These are phyloP conservation scores for Purpureocillium takamizusanense DNA, from an alignment of 2,329 filamentous ascomycete species.

Conservation along the genomic window DNA sequence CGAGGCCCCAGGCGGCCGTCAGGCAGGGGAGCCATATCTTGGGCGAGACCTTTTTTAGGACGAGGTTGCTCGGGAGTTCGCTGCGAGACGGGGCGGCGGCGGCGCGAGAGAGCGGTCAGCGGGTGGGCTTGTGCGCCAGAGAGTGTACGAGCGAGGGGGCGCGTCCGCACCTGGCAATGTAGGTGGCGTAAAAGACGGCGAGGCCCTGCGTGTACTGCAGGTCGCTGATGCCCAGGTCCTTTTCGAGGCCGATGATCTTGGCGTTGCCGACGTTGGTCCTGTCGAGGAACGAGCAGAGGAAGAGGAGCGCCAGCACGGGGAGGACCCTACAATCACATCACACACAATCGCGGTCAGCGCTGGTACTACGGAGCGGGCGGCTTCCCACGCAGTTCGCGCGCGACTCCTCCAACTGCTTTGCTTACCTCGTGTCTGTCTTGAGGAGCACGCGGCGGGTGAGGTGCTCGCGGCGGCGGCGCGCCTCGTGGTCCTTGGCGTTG, in stretches of 20 bases:
- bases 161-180: constrained; percentile 42
- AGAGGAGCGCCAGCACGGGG: constrained; percentile 53
- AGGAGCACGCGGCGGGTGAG: constrained; percentile 16
- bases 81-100: constrained; percentile 22
- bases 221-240: constrained; percentile 47
- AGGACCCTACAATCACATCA: constrained; percentile 50
- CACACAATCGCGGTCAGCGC: no score
- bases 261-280: constrained; percentile 68
- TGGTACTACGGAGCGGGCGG: no score
- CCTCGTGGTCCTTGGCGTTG: constrained; percentile 4
- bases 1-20: constrained; percentile 46
- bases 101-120: not conserved
- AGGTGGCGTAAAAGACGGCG: constrained; percentile 56
- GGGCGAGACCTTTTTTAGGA: constrained; percentile 52
- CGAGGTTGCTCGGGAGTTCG: constrained; percentile 55
- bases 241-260: constrained; percentile 53
- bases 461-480: constrained; percentile 3
- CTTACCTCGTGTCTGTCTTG: constrained; percentile 20
- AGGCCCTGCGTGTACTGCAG: constrained; percentile 56
- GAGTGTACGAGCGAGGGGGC: no score
- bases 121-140: no score
- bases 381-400: no score
- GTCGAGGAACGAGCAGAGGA: constrained; percentile 56
- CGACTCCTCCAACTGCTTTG: no score
- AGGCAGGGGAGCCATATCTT: constrained; percentile 51